Evolutionary conservation across 345 rosid species (phyloP).

Genomic region (Populus davidiana): DNA sequence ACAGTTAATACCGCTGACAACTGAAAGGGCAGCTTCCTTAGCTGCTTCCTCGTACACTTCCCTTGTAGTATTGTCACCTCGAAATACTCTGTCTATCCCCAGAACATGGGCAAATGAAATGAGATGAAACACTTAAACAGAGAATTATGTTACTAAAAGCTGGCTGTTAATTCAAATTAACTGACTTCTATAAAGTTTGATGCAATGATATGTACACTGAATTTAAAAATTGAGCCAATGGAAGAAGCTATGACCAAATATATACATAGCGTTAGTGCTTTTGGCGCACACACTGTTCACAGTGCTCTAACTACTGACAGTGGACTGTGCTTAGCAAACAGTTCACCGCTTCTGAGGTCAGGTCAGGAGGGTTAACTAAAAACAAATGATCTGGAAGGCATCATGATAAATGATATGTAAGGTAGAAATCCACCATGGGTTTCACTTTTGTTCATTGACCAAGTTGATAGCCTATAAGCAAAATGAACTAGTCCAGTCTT

Average conservation of each 20-base stretch:
- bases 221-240: neutral
- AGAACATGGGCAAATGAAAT: slow-evolving; percentile 17
- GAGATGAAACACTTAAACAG: neutral
- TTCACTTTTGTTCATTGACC: neutral
- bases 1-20: slow-evolving; percentile 87
- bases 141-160: neutral
- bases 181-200: slow-evolving; percentile 4
- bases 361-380: neutral
- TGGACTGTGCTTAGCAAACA: neutral
- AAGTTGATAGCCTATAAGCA: neutral
- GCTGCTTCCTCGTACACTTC: slow-evolving; percentile 79
- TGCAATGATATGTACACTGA: slow-evolving; percentile 4
- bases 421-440: neutral
- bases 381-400: neutral
- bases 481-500: neutral
- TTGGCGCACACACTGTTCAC: neutral
- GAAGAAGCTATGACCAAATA: neutral
- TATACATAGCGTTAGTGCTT: neutral
- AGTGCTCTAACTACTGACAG: neutral
- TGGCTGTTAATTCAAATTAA: neutral
- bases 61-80: slow-evolving; percentile 76
- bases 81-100: slow-evolving; percentile 80
- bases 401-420: neutral
- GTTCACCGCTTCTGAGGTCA: neutral
- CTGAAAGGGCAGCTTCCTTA: slow-evolving; percentile 84